Conservation (phyloP, 225 moss, liverwort and hornwort genomes). For the Ulota crispa region DNA sequence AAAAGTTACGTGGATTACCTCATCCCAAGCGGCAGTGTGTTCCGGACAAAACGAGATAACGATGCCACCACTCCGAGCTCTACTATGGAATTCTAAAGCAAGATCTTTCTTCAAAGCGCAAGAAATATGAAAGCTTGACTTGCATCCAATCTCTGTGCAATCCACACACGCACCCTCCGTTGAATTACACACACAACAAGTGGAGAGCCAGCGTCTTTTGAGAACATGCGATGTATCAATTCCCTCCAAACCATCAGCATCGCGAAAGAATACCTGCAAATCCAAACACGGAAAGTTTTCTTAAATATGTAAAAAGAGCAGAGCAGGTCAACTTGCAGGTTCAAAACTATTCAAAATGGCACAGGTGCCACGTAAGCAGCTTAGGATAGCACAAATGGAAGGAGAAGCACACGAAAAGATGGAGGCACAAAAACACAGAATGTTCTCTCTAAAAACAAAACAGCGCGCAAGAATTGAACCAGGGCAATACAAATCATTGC, state of each 20-base stretch:
- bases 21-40: constrained; percentile 50
- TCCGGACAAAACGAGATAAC: constrained; percentile 53
- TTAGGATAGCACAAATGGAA: background rate
- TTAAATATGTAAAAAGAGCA: background rate
- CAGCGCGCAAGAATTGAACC: too few relatives aligned
- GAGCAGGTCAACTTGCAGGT: background rate
- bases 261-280: constrained; percentile 44
- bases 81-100: constrained; percentile 38
- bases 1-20: constrained; percentile 22
- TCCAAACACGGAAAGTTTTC: background rate
- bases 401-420: too few relatives aligned
- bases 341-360: background rate
- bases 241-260: constrained; percentile 42
- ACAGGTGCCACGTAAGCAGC: too few relatives aligned
- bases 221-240: constrained; percentile 47
- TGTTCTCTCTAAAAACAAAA: background rate
- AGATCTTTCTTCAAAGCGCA: constrained; percentile 50
- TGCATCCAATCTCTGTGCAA: constrained; percentile 50
- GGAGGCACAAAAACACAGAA: background rate
- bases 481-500: too few relatives aligned
- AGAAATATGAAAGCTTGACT: constrained; percentile 44
- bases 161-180: constrained; percentile 49
- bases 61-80: constrained; percentile 32
- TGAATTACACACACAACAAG: constrained; percentile 46
- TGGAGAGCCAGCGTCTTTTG: constrained; percentile 27